Evolutionary conservation across 2,329 filamentous ascomycete species (phyloP), one percentile per base, ranked within the genome.

Genomic region (Neonectria coccinea): DNA sequence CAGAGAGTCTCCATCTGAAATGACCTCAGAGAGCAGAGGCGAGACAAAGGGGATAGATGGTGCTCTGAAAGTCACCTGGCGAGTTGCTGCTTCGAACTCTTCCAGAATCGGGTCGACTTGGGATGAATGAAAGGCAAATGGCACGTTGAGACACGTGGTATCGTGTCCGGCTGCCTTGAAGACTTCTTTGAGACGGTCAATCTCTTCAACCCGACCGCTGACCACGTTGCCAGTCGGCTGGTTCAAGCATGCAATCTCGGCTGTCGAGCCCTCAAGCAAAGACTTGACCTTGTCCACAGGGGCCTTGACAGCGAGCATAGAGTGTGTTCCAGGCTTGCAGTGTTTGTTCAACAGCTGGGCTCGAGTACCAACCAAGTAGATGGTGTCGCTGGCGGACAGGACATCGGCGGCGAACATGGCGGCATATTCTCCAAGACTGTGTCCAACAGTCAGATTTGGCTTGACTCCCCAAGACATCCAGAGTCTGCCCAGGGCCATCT

Each of bases 221-320:
- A 96, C 82, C 2, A 96, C 93, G 10, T 89, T 94, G 75, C 93
- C 91, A 55, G 88, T 83, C 0, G 90, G 89, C 0, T 90, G 88
- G 70, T 97, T 97, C 75, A 93, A 86, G 80, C 93, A 96, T 16
- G 92, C 90, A 33, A 87, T 71, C 42, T 86, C 85, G 55, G 84
- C 77, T 1, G 78, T 80, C 66, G 76, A 83, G 68, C 79, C 79
- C 9, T 51, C n/a, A 0, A 66, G 53, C 1, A 73, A 20, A 0
- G 53, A 47, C 1, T 48, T 59, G 6, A 73, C 33, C 1, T 52
- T 31, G 1, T 64, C 57, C 1, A 52, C 11, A 0, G 64, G 45
- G 5, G 65, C 67, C 10, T 70, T 70, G 12, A 71, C 55, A 12
- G 70, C 70, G 9, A 72, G 56, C 75, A 79, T 80, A 4, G 64